A percentile compares a stretch with the other conserved stretches of the same genome.
phyloP scores from a whole-genome alignment of 1,139 yeast genomes.

The Sugiyamaella paludigena region DNA sequence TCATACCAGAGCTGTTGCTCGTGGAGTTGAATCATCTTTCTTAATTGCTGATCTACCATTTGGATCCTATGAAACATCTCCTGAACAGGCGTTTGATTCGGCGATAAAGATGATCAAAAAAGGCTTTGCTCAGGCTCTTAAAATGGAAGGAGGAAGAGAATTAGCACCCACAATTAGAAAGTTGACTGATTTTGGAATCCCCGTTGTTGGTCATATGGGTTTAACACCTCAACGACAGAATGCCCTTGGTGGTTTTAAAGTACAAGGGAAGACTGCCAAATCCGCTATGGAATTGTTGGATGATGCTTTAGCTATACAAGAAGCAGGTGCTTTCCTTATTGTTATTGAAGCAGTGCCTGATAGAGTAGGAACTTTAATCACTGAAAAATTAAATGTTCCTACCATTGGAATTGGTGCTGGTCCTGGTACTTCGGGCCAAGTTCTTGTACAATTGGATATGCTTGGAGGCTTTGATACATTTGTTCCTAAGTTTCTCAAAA shows the following conservation, averaged over 20 bases:
- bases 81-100: constrained; percentile 61
- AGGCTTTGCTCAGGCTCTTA: constrained; percentile 72
- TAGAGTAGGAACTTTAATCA: constrained; percentile 63
- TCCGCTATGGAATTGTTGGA: constrained; percentile 59
- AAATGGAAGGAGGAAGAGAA: constrained; percentile 80
- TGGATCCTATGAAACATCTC: constrained; percentile 73
- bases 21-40: constrained; percentile 67
- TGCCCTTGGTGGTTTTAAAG: constrained; percentile 78
- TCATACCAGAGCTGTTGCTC: constrained; percentile 69
- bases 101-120: constrained; percentile 61
- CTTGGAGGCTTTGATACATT: constrained; percentile 62
- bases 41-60: constrained; percentile 87
- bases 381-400: constrained; percentile 61
- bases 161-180: constrained; percentile 49
- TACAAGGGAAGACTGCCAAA: constrained; percentile 65
- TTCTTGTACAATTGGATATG: constrained; percentile 80
- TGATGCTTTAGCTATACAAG: constrained; percentile 68
- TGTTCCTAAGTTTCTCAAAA: constrained; percentile 74
- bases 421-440: constrained; percentile 79
- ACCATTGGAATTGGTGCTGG: constrained; percentile 98
- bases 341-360: constrained; percentile 87
- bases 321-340: constrained; percentile 73
- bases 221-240: constrained; percentile 86
- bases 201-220: constrained; percentile 91
- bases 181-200: constrained; percentile 68